Evolutionary conservation across 805 yeast species (phyloP).

Genomic region (Metschnikowia cubensis): DNA sequence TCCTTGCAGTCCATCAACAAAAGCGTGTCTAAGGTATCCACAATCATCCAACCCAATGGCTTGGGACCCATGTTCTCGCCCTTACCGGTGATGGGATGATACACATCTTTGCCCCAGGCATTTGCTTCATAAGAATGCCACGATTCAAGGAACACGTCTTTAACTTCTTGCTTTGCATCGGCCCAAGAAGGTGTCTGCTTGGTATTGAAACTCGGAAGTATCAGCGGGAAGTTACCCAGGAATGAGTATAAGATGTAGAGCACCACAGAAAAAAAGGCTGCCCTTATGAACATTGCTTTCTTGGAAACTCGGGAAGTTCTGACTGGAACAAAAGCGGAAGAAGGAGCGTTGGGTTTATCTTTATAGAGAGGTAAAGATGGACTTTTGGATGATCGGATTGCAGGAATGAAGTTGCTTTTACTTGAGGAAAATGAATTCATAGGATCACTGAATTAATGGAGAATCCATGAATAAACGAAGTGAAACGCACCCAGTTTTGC

Average conservation of each 20-base stretch:
- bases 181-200: conserved; percentile 35
- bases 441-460: background rate
- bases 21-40: conserved; percentile 81
- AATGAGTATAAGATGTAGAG: conserved; percentile 13
- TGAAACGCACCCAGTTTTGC: background rate
- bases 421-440: conserved; percentile 15
- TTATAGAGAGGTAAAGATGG: conserved; percentile 18
- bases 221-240: background rate
- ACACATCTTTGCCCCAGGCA: conserved; percentile 85
- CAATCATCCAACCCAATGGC: conserved; percentile 92
- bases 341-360: conserved; percentile 15
- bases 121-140: conserved; percentile 73
- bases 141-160: conserved; percentile 62
- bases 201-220: background rate
- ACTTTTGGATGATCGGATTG: conserved; percentile 10
- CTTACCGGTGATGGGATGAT: conserved; percentile 57
- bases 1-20: conserved; percentile 67
- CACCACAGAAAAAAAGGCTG: conserved; percentile 11
- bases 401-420: conserved; percentile 9
- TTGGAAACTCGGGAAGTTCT: conserved; percentile 6
- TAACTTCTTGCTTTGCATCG: conserved; percentile 53
- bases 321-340: conserved; percentile 9
- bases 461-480: background rate
- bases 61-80: conserved; percentile 73
- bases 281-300: conserved; percentile 15